A percentile compares a stretch with the other conserved stretches of the same genome.
Conservation (phyloP, 495 filamentous ascomycete genomes). For the Cairneyella variabilis region DNA sequence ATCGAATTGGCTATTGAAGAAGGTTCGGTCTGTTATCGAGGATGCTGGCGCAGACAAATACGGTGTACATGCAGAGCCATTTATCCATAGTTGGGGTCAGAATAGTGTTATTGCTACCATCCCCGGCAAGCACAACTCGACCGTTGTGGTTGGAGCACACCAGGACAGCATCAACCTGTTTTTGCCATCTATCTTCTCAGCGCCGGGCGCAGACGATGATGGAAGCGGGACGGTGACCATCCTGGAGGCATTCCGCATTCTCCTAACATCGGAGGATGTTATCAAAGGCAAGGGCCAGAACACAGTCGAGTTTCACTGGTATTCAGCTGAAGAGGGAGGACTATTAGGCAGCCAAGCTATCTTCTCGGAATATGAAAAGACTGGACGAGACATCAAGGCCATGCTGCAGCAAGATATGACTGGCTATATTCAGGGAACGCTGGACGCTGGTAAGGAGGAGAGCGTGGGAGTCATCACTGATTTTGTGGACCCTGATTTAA, state of each 20-base stretch:
- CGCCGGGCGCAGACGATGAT: slow-evolving; percentile 59
- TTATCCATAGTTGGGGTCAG: slow-evolving; percentile 85
- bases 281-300: slow-evolving; percentile 56
- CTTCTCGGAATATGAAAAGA: slow-evolving; percentile 77
- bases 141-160: slow-evolving; percentile 68
- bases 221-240: slow-evolving; percentile 58
- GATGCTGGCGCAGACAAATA: slow-evolving; percentile 64
- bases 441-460: slow-evolving; percentile 79
- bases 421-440: slow-evolving; percentile 77
- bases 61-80: slow-evolving; percentile 66
- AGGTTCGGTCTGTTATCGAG: slow-evolving; percentile 68
- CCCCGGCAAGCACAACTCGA: slow-evolving; percentile 80
- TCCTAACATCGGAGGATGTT: slow-evolving; percentile 43
- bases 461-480: slow-evolving; percentile 92
- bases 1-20: slow-evolving; percentile 78
- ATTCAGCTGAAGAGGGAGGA: slow-evolving; percentile 88
- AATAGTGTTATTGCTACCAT: slow-evolving; percentile 90
- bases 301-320: slow-evolving; percentile 96
- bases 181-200: slow-evolving; percentile 74
- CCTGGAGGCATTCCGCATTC: slow-evolving; percentile 56
- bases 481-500: slow-evolving; percentile 78
- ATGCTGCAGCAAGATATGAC: slow-evolving; percentile 99
- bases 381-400: slow-evolving; percentile 76
- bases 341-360: slow-evolving; percentile 64
- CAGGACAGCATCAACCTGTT: slow-evolving; percentile 47